Percentiles rank a stretch among this genome's conserved stretches.
phyloP scores from a whole-genome alignment of 176 grass and related monocot genomes.

The Pharus latifolius region DNA sequence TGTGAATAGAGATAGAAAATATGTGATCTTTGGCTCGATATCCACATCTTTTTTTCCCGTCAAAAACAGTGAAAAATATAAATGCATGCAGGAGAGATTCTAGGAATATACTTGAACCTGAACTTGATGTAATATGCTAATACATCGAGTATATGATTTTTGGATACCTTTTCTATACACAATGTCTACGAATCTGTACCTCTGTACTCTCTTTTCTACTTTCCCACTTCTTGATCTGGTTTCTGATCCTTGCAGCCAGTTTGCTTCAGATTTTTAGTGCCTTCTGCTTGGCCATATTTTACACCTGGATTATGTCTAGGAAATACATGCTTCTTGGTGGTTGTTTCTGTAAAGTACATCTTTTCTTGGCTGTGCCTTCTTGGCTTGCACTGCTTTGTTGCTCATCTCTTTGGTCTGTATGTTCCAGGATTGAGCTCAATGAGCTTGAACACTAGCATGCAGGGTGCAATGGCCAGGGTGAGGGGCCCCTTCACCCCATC shows the following conservation, averaged over 20 bases:
- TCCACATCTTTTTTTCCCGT: neutral
- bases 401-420: slow-evolving; percentile 15
- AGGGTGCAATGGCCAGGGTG: slow-evolving; percentile 57
- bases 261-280: slow-evolving; percentile 13
- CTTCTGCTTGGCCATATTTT: slow-evolving; percentile 17
- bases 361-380: slow-evolving; percentile 17
- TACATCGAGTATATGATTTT: neutral
- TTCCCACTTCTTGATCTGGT: neutral
- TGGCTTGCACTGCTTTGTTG: slow-evolving; percentile 14
- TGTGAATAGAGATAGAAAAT: neutral
- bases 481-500: slow-evolving; percentile 87
- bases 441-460: slow-evolving; percentile 57
- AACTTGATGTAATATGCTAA: slow-evolving; percentile 7
- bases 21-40: neutral
- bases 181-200: slow-evolving; percentile 17
- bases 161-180: neutral
- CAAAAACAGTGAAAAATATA: neutral
- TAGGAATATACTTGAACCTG: neutral
- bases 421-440: slow-evolving; percentile 37
- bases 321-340: slow-evolving; percentile 20
- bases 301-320: slow-evolving; percentile 5
- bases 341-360: slow-evolving; percentile 18
- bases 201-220: too few relatives aligned
- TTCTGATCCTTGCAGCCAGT: slow-evolving; percentile 24
- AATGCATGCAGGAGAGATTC: slow-evolving; percentile 2